Percentiles rank a stretch among this genome's conserved stretches.
phyloP scores from a whole-genome alignment of 78 protist genomes.

The Cavenderia fasciculata region DNA sequence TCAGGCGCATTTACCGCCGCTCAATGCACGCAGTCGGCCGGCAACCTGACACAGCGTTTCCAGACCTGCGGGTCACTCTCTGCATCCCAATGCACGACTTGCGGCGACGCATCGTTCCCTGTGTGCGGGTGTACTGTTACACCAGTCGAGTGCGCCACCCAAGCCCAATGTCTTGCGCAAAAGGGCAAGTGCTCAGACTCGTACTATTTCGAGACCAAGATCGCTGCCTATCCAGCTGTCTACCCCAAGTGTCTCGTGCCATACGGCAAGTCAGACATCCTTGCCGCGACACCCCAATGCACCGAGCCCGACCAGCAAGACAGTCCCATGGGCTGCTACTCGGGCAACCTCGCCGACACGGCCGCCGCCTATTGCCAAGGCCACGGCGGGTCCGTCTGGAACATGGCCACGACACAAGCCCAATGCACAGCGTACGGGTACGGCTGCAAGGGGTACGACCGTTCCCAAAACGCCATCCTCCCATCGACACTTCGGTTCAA shows the following conservation, averaged over 20 bases:
- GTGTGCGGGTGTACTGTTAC: background rate
- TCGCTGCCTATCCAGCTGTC: background rate
- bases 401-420: background rate
- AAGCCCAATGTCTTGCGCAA: background rate
- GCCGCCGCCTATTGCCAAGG: background rate
- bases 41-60: too few species aligned
- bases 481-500: slow-evolving; percentile 31
- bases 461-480: background rate
- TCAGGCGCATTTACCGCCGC: background rate
- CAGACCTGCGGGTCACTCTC: background rate
- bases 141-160: background rate
- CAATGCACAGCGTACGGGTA: background rate
- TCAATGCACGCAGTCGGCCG: background rate
- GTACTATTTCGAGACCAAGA: background rate
- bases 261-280: background rate
- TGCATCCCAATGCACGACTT: slow-evolving; percentile 8
- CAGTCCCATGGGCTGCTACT: slow-evolving; percentile 39
- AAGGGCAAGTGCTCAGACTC: slow-evolving; percentile 1
- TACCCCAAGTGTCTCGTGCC: slow-evolving; percentile 39
- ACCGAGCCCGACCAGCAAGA: background rate
- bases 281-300: slow-evolving; percentile 14
- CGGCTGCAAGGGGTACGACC: slow-evolving; percentile 12
- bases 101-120: background rate
- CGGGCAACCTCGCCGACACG: background rate
- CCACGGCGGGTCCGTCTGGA: slow-evolving; percentile 19